Conservation (phyloP, 371 early-diverging fungal species). For the Thermomucor indicae-seudaticae region DNA sequence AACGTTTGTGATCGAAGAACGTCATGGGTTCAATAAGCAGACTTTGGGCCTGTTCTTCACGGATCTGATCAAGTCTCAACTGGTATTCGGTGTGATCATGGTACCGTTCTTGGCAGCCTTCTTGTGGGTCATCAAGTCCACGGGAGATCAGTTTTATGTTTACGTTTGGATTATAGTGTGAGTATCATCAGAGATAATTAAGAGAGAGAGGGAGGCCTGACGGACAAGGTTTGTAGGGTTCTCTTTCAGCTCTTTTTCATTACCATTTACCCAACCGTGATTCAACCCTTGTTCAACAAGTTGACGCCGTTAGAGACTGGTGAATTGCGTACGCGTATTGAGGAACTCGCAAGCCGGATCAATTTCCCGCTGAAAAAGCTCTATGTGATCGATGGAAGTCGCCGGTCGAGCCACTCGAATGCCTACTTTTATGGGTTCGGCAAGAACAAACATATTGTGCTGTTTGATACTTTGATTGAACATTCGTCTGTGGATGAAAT, state of each 20-base stretch:
- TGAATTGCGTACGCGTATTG: slow-evolving; percentile 80
- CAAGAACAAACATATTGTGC: slow-evolving; percentile 96
- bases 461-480: slow-evolving; percentile 94
- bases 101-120: slow-evolving; percentile 79
- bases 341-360: slow-evolving; percentile 81
- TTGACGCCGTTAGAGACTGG: slow-evolving; percentile 88
- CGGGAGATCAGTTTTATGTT: slow-evolving; percentile 85
- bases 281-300: slow-evolving; percentile 98
- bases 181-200: slow-evolving; percentile 11
- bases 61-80: slow-evolving; percentile 77
- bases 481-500: slow-evolving; percentile 86
- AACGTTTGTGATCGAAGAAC: slow-evolving; percentile 94
- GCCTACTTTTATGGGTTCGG: slow-evolving; percentile 98
- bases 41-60: slow-evolving; percentile 78
- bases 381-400: slow-evolving; percentile 95
- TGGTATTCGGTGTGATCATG: slow-evolving; percentile 70
- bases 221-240: slow-evolving; percentile 43
- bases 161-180: slow-evolving; percentile 89
- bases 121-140: slow-evolving; percentile 76
- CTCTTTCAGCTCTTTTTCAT: slow-evolving; percentile 87
- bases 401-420: slow-evolving; percentile 92
- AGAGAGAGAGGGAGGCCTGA: background rate
- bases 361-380: slow-evolving; percentile 94
- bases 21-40: slow-evolving; percentile 97
- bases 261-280: slow-evolving; percentile 90